Conservation (phyloP, 305 asterid genomes). For the Stenogyne calaminthoides region DNA sequence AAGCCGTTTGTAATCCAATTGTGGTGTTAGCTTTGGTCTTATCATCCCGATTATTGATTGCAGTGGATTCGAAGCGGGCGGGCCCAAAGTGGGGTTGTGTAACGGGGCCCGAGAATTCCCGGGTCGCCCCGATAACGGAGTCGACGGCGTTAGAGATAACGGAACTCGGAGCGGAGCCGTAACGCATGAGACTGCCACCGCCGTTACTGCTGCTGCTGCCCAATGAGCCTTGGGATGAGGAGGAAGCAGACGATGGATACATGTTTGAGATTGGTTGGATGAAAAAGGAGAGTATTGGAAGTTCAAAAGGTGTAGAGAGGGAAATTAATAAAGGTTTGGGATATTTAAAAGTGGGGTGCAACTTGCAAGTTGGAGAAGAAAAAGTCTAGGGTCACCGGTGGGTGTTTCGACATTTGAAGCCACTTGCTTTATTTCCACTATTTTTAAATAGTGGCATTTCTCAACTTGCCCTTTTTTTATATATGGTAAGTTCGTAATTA, state of each 20-base stretch:
- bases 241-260: slow-evolving; percentile 72
- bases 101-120: slow-evolving; percentile 42
- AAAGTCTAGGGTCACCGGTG: slow-evolving; percentile 34
- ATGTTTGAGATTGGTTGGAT: slow-evolving; percentile 24
- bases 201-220: slow-evolving; percentile 13
- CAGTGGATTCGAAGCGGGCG: slow-evolving; percentile 39
- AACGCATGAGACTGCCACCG: slow-evolving; percentile 53
- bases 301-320: background rate
- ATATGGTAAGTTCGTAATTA: background rate
- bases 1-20: slow-evolving; percentile 48
- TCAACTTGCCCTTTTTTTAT: slow-evolving; percentile 14
- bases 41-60: slow-evolving; percentile 27
- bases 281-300: background rate
- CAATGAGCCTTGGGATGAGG: slow-evolving; percentile 66
- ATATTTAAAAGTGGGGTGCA: slow-evolving; percentile 40
- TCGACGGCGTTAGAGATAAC: slow-evolving; percentile 55
- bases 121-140: slow-evolving; percentile 44
- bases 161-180: slow-evolving; percentile 78
- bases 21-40: slow-evolving; percentile 16
- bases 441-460: background rate
- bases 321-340: background rate
- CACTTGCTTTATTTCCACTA: slow-evolving; percentile 26
- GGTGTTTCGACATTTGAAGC: slow-evolving; percentile 26
- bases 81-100: slow-evolving; percentile 22
- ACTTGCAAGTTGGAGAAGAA: slow-evolving; percentile 28